phyloP scores from a whole-genome alignment of 352 stramenopile genomes.

The Halophytophthora polymorphica region DNA sequence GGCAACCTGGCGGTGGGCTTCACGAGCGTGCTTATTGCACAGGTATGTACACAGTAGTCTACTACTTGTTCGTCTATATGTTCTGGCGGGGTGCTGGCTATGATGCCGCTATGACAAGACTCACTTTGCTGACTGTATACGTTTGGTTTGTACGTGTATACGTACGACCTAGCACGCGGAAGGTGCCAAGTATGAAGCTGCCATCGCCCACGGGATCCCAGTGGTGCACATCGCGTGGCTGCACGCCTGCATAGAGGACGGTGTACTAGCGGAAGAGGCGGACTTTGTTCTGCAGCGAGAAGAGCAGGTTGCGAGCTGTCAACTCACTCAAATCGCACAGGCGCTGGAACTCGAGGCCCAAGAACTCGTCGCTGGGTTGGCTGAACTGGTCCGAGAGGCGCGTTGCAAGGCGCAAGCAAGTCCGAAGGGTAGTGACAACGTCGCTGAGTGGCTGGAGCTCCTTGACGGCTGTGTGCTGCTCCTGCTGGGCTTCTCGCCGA shows the following conservation, averaged over 20 bases:
- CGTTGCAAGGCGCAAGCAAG: not conserved
- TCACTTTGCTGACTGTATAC: not conserved
- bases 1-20: slow-evolving; percentile 51
- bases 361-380: slow-evolving; percentile 26
- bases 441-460: slow-evolving; percentile 45
- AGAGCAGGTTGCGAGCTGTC: slow-evolving; percentile 9
- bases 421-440: slow-evolving; percentile 5
- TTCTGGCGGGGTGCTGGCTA: not conserved
- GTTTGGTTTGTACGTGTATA: too few relatives aligned
- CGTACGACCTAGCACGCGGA: slow-evolving; percentile 21
- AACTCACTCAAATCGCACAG: slow-evolving; percentile 29
- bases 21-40: slow-evolving; percentile 62
- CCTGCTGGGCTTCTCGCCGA: slow-evolving; percentile 47
- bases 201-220: slow-evolving; percentile 49
- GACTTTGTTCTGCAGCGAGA: slow-evolving; percentile 45
- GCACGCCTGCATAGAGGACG: slow-evolving; percentile 55
- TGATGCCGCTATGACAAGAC: not conserved
- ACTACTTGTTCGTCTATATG: too few relatives aligned
- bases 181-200: slow-evolving; percentile 68
- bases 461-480: slow-evolving; percentile 67
- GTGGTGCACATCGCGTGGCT: slow-evolving; percentile 74
- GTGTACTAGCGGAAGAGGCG: slow-evolving; percentile 39
- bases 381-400: slow-evolving; percentile 29
- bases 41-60: slow-evolving; percentile 16
- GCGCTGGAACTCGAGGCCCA: slow-evolving; percentile 38